These are phyloP conservation scores for Linnemannia hyalina DNA, from an alignment of 192 early-diverging fungal species.

Conservation along the genomic window DNA sequence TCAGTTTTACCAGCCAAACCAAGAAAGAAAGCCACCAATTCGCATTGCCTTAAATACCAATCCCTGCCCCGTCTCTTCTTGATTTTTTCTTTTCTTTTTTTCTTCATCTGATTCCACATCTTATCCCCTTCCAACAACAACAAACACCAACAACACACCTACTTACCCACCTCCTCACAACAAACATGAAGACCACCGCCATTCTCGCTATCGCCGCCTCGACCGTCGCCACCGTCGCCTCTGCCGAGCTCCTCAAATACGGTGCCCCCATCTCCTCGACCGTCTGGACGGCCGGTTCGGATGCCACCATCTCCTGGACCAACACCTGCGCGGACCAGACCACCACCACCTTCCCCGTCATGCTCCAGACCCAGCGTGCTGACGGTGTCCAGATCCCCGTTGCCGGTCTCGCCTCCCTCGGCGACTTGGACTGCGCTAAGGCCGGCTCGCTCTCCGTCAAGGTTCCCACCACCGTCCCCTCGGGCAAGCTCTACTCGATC, in stretches of 20 bases:
- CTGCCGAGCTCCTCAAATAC: constrained; percentile 11
- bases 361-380: not conserved
- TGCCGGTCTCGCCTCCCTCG: constrained; percentile 13
- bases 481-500: constrained; percentile 40
- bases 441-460: constrained; percentile 3
- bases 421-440: constrained; percentile 21
- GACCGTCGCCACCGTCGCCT: constrained; percentile 21
- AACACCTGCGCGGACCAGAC: constrained; percentile 15
- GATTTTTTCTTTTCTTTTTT: not conserved
- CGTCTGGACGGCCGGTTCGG: constrained; percentile 17
- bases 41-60: not conserved
- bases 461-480: constrained; percentile 28
- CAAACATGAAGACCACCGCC: constrained; percentile 28
- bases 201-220: constrained; percentile 22
- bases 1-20: not conserved
- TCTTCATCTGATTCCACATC: constrained; percentile 35
- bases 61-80: not conserved
- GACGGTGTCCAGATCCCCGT: constrained; percentile 11
- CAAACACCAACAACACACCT: constrained; percentile 9
- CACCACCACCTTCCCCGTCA: constrained; percentile 22
- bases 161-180: not conserved
- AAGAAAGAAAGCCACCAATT: not conserved
- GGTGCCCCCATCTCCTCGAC: constrained; percentile 16
- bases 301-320: constrained; percentile 29
- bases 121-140: constrained; percentile 19